A percentile compares a stretch with the other conserved stretches of the same genome.
Evolutionary conservation across 371 early-diverging fungal species (phyloP).

Genomic region (Nematocida sp.): DNA sequence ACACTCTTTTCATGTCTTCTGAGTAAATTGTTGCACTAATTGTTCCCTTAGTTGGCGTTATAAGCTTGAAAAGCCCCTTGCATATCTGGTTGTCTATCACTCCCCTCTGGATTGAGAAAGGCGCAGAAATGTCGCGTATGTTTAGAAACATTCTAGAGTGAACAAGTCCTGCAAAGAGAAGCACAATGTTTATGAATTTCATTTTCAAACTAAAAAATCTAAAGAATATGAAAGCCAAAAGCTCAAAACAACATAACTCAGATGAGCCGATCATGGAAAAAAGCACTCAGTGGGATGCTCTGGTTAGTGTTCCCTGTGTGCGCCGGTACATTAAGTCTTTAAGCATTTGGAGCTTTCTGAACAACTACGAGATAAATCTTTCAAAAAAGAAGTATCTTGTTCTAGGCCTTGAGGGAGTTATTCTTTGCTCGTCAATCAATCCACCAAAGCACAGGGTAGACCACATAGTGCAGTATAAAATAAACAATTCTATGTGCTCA

Average conservation of each 20-base stretch:
- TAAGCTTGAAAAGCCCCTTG: slow-evolving; percentile 60
- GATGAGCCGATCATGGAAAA: neutral
- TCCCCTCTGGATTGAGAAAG: slow-evolving; percentile 39
- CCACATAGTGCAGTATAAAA: slow-evolving; percentile 38
- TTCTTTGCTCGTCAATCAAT: slow-evolving; percentile 18
- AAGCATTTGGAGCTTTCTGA: slow-evolving; percentile 35
- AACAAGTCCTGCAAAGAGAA: slow-evolving; percentile 4
- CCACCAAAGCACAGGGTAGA: slow-evolving; percentile 20
- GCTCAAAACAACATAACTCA: neutral
- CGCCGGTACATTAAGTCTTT: slow-evolving; percentile 37
- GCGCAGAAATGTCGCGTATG: slow-evolving; percentile 15
- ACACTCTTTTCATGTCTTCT: slow-evolving; percentile 58
- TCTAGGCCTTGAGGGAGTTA: slow-evolving; percentile 36
- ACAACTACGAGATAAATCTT: slow-evolving; percentile 17
- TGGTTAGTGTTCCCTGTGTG: neutral
- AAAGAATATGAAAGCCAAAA: slow-evolving; percentile 31
- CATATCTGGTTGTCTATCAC: slow-evolving; percentile 66
- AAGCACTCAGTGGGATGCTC: slow-evolving; percentile 17
- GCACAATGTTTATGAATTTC: slow-evolving; percentile 30
- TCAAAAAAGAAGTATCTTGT: slow-evolving; percentile 34
- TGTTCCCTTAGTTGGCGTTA: slow-evolving; percentile 23
- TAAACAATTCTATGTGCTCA: slow-evolving; percentile 9
- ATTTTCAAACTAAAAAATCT: slow-evolving; percentile 42
- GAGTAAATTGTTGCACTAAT: slow-evolving; percentile 55
- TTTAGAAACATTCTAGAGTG: slow-evolving; percentile 28